Conservation (phyloP, 208 protist genomes). For the Jaenimonas drosophilae region DNA sequence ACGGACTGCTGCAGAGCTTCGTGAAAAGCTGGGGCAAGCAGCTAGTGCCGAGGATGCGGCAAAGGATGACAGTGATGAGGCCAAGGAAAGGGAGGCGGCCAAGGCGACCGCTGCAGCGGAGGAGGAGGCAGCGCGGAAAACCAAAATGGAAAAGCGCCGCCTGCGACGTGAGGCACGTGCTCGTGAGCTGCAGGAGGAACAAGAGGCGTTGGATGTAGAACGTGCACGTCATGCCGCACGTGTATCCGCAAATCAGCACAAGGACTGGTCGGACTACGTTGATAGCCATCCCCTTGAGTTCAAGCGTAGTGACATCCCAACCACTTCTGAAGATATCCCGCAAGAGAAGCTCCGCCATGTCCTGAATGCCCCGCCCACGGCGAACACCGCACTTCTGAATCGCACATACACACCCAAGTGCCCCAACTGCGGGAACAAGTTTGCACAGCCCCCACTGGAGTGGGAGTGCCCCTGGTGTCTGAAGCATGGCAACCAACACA, state of each 20-base stretch:
- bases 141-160: slow-evolving; percentile 24
- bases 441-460: slow-evolving; percentile 35
- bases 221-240: slow-evolving; percentile 14
- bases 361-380: slow-evolving; percentile 40
- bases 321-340: slow-evolving; percentile 25
- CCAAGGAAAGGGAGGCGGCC: slow-evolving; percentile 30
- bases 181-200: slow-evolving; percentile 50
- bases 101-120: slow-evolving; percentile 16
- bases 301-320: background rate
- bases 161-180: slow-evolving; percentile 42
- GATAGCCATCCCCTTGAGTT: slow-evolving; percentile 66
- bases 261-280: slow-evolving; percentile 76
- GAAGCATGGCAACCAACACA: slow-evolving; percentile 8
- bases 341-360: slow-evolving; percentile 47
- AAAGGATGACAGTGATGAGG: slow-evolving; percentile 15
- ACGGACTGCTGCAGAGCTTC: no score
- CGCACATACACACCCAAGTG: slow-evolving; percentile 72
- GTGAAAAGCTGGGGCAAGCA: slow-evolving; percentile 18
- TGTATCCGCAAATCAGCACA: slow-evolving; percentile 26
- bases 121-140: slow-evolving; percentile 25
- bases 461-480: slow-evolving; percentile 75
- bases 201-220: slow-evolving; percentile 43
- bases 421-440: slow-evolving; percentile 37
- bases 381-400: slow-evolving; percentile 21
- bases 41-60: slow-evolving; percentile 13